These are phyloP conservation scores for Cornus suecica DNA, from an alignment of 148 eudicot genomes.

Conservation along the genomic window DNA sequence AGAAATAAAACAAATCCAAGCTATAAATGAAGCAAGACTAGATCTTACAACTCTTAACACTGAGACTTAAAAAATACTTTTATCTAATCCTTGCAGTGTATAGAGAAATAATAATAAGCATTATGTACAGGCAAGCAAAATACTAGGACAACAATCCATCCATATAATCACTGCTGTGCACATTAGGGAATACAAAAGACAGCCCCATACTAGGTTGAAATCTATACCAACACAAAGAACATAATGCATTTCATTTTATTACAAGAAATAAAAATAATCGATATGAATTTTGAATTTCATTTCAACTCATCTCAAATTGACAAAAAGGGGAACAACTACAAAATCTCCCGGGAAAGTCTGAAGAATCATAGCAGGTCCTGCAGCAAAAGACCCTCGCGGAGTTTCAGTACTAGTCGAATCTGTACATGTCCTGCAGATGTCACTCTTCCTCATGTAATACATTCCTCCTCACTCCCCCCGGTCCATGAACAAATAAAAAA, in stretches of 20 bases:
- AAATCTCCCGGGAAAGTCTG: conserved; percentile 7
- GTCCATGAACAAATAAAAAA: background rate
- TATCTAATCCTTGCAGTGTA: too few relatives aligned
- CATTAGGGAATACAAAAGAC: too few relatives aligned
- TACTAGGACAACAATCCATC: too few relatives aligned
- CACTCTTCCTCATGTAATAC: background rate
- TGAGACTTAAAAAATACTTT: too few relatives aligned
- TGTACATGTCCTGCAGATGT: conserved; percentile 14
- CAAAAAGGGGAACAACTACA: background rate
- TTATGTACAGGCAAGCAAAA: too few relatives aligned
- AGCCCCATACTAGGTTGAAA: background rate
- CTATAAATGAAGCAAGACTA: too few relatives aligned
- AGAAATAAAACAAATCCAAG: too few relatives aligned
- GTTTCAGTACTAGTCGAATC: background rate
- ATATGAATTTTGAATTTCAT: background rate
- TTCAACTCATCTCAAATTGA: background rate
- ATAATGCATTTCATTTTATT: background rate
- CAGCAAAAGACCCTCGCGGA: background rate
- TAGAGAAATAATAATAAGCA: too few relatives aligned
- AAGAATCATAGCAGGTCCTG: background rate
- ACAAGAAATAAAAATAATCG: background rate
- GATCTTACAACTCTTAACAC: too few relatives aligned
- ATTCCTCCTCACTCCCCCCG: background rate
- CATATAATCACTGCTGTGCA: too few relatives aligned
- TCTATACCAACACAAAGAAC: background rate